Evolutionary conservation across 2,329 filamentous ascomycete species (phyloP).

Genomic region (Thielaviopsis ethacetica): DNA sequence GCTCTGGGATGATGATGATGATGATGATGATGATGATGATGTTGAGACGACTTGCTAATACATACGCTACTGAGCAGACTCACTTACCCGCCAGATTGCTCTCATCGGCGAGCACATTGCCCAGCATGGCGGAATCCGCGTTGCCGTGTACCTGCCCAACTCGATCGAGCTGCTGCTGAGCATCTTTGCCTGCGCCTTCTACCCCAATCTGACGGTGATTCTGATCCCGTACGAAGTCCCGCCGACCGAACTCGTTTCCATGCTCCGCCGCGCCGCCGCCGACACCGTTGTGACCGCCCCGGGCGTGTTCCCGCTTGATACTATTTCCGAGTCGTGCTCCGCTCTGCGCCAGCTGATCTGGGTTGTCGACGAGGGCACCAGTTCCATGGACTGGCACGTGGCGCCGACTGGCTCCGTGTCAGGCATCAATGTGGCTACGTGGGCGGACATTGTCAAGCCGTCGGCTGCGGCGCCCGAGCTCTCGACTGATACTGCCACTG

Average conservation of each 20-base stretch:
- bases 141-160: constrained; percentile 86
- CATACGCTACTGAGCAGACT: constrained; percentile 28
- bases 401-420: constrained; percentile 62
- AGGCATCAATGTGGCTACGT: constrained; percentile 69
- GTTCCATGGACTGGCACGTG: constrained; percentile 91
- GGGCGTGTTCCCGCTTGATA: constrained; percentile 69
- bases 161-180: constrained; percentile 72
- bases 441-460: constrained; percentile 74
- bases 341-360: constrained; percentile 67
- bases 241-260: constrained; percentile 49
- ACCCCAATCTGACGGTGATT: constrained; percentile 61
- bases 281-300: constrained; percentile 75
- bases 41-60: neutral
- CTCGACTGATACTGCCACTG: constrained; percentile 40
- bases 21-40: too few species aligned
- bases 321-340: constrained; percentile 51
- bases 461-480: constrained; percentile 45
- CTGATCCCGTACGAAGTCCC: constrained; percentile 70
- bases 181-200: constrained; percentile 81
- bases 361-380: constrained; percentile 81
- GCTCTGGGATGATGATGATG: too few species aligned
- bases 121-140: constrained; percentile 53
- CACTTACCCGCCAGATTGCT: constrained; percentile 73
- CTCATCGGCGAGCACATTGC: constrained; percentile 65
- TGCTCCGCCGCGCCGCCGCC: constrained; percentile 56